Evolutionary conservation across 306 rosid genomes (phyloP), one percentile per base, ranked within the genome.

Genomic region (Psophocarpus tetragonolobus): DNA sequence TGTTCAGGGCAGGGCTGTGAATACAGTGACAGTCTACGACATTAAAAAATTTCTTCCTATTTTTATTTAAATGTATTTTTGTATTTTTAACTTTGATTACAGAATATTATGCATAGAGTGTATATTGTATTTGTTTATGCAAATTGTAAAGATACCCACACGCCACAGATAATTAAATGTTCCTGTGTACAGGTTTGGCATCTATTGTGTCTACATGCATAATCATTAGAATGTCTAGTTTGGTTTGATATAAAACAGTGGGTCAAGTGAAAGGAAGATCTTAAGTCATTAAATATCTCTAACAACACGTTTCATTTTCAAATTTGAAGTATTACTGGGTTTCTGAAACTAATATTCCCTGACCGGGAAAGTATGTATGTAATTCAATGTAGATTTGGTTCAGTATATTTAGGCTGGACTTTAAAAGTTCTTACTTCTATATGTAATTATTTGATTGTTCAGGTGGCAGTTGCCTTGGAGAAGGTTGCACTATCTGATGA

Each of bases 391-490:
- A 61, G 24, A 58, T 78, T 78, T 57, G 42, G 66, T 70, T 75
- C 32, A 11, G 20, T n/a, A 41, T 75, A 39, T 21, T 80, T 70
- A 47, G 67, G 45, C 33, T 72, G 41, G 56, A 53, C 15, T 63
- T 75, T 36, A 20, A 21, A 51, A 73, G 9, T 65, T 32, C 54
- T 35, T 57, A 80, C 33, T 71, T 80, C 23, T 36, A 61, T 90
- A 84, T 87, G 65, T 72, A 64, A 45, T 45, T 17, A 15, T 68
- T 71, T 35, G 76, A 78, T 68, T 0, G 23, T 83, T 78, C 84
- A 91, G 98, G 90, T 91, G 72, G 97, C 97, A 36, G 88, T 91
- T 87, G 93, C 98, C 71, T 76, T 93, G 84, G 98, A 91, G 85
- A 93, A 90, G 77, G 85, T 93, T 64, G 98, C 98, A 8, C 90